Conservation (phyloP, 345 rosid species). For the Rhizophora apiculata region DNA sequence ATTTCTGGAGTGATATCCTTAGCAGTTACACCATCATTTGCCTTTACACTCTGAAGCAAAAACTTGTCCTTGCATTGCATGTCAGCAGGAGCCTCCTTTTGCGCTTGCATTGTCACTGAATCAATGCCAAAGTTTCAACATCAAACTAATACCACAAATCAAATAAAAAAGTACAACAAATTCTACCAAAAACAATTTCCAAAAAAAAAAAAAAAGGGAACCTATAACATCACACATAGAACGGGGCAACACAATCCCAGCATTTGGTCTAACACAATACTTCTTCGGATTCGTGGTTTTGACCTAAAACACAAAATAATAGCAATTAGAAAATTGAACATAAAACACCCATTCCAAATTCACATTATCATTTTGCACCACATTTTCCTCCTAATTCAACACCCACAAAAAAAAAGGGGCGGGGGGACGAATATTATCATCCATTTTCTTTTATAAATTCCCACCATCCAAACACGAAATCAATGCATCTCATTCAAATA, state of each 20-base stretch:
- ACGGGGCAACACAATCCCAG: slow-evolving; percentile 68
- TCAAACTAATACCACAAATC: background rate
- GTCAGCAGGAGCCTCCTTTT: slow-evolving; percentile 69
- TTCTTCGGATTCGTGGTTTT: slow-evolving; percentile 82
- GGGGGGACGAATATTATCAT: background rate
- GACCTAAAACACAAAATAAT: slow-evolving; percentile 46
- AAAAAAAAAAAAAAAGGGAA: slow-evolving; percentile 9
- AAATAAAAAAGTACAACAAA: background rate
- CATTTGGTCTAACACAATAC: slow-evolving; percentile 79
- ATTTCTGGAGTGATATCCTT: slow-evolving; percentile 71
- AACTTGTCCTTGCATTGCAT: slow-evolving; percentile 85
- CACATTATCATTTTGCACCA: background rate
- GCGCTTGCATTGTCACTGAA: slow-evolving; percentile 84
- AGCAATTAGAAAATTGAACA: background rate
- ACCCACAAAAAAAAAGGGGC: no score
- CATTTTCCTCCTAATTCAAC: background rate
- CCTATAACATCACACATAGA: slow-evolving; percentile 66
- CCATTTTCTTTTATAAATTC: background rate
- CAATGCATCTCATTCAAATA: background rate
- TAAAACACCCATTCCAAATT: slow-evolving; percentile 1
- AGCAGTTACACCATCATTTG: slow-evolving; percentile 40
- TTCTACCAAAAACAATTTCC: background rate
- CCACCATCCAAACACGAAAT: slow-evolving; percentile 20
- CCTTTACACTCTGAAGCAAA: slow-evolving; percentile 70
- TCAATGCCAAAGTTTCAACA: slow-evolving; percentile 17